These are phyloP conservation scores for Plantago ovata DNA, from an alignment of 257 asterid genomes.

Conservation along the genomic window DNA sequence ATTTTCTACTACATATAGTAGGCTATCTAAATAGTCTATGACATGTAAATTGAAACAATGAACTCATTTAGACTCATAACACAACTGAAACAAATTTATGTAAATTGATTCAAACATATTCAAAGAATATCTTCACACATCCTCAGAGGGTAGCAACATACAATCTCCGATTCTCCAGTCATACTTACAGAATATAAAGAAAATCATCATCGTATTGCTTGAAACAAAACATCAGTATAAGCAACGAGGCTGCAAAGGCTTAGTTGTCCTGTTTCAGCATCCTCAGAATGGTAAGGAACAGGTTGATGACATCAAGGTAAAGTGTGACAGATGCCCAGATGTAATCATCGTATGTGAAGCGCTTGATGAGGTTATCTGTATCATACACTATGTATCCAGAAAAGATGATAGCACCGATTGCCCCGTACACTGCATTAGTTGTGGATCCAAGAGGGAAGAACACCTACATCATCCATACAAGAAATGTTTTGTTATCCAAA, in stretches of 20 bases:
- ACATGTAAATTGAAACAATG: too few species aligned
- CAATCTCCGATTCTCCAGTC: slow-evolving; percentile 24
- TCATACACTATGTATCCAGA: slow-evolving; percentile 87
- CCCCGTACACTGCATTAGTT: slow-evolving; percentile 62
- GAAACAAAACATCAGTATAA: slow-evolving; percentile 7
- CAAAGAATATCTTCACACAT: slow-evolving; percentile 20
- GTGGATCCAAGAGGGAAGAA: slow-evolving; percentile 90
- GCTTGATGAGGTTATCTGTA: slow-evolving; percentile 91
- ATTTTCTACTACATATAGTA: too few species aligned
- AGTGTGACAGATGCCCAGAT: slow-evolving; percentile 99
- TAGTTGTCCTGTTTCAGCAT: slow-evolving; percentile 88
- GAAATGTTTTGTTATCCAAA: slow-evolving; percentile 13
- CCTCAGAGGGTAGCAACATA: slow-evolving; percentile 25
- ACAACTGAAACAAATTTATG: slow-evolving; percentile 12
- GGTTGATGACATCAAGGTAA: slow-evolving; percentile 83
- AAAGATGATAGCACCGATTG: slow-evolving; percentile 82
- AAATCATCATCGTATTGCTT: slow-evolving; percentile 7
- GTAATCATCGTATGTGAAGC: slow-evolving; percentile 89
- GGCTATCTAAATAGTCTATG: too few species aligned
- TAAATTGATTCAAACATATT: slow-evolving; percentile 16
- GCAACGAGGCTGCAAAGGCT: slow-evolving; percentile 12
- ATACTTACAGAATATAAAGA: slow-evolving; percentile 13
- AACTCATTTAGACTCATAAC: neutral
- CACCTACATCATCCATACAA: slow-evolving; percentile 42
- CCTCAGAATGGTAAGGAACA: slow-evolving; percentile 91